Percentiles rank a stretch among this genome's conserved stretches.
Conservation (phyloP, 2,329 filamentous ascomycete species). For the Microdochium paspali region DNA sequence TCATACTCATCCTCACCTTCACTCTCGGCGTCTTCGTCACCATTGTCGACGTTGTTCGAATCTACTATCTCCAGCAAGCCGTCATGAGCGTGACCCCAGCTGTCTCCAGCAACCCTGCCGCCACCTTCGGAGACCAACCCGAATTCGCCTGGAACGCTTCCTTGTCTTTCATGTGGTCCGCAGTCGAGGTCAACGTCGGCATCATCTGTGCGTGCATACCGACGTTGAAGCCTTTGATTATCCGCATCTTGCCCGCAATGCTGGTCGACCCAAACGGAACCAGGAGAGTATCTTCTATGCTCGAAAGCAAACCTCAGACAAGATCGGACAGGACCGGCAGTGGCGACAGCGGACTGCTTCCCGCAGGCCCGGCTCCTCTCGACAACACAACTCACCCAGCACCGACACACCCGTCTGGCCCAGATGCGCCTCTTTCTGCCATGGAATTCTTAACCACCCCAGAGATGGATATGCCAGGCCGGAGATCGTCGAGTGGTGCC, state of each 20-base stretch:
- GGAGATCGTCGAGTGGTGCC: constrained; percentile 3
- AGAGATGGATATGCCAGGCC: constrained; percentile 11
- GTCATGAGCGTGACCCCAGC: constrained; percentile 31
- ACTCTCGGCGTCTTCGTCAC: constrained; percentile 80
- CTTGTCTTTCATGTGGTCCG: constrained; percentile 86
- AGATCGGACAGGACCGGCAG: constrained; percentile 12
- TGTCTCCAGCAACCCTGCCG: constrained; percentile 23
- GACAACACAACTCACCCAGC: constrained; percentile 5
- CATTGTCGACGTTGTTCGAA: constrained; percentile 78
- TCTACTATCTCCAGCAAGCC: constrained; percentile 80
- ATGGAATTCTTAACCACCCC: constrained; percentile 39
- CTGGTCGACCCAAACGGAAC: constrained; percentile 41
- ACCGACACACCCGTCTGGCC: constrained; percentile 7
- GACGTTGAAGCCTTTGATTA: constrained; percentile 76
- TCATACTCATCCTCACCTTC: constrained; percentile 79
- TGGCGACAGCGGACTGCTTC: constrained; percentile 9
- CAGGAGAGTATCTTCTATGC: constrained; percentile 16
- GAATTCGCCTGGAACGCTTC: constrained; percentile 68
- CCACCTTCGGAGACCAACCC: constrained; percentile 39
- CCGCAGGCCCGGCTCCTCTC: constrained; percentile 2
- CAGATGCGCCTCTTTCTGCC: constrained; percentile 21
- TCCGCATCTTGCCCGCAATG: constrained; percentile 50
- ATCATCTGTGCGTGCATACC: constrained; percentile 91
- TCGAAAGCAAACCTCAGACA: constrained; percentile 13
- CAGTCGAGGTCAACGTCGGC: constrained; percentile 82